Evolutionary conservation across 2,329 filamentous ascomycete species (phyloP).

Genomic region (Phoma sp.): DNA sequence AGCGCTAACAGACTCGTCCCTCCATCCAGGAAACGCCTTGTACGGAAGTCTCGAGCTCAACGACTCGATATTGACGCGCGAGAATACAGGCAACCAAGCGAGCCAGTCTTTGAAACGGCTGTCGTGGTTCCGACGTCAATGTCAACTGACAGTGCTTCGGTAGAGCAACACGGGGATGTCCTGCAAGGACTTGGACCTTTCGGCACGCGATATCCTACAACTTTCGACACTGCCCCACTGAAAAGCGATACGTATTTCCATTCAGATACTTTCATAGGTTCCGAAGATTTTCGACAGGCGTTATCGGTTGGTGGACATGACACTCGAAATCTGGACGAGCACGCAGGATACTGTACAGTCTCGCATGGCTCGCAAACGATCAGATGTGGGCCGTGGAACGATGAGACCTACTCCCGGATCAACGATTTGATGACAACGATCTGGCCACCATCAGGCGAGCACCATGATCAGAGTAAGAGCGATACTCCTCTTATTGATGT

Average conservation of each 20-base stretch:
- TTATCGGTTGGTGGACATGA: constrained; percentile 33
- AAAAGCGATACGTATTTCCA: constrained; percentile 62
- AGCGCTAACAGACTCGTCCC: background rate
- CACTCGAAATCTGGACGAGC: constrained; percentile 52
- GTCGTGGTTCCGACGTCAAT: background rate
- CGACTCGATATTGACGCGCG: constrained; percentile 55
- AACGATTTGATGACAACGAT: constrained; percentile 18
- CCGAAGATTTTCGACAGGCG: constrained; percentile 59
- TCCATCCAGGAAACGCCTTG: constrained; percentile 29
- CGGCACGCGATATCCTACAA: constrained; percentile 57
- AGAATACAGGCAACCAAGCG: constrained; percentile 55
- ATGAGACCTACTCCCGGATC: constrained; percentile 57
- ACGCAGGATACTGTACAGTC: constrained; percentile 50
- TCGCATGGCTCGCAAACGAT: constrained; percentile 41
- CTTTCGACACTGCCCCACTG: constrained; percentile 61
- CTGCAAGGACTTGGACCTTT: constrained; percentile 56
- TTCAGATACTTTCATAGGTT: constrained; percentile 63
- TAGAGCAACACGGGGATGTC: background rate
- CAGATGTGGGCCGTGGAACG: constrained; percentile 63
- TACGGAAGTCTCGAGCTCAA: constrained; percentile 50
- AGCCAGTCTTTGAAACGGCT: constrained; percentile 32
- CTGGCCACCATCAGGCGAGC: constrained; percentile 8
- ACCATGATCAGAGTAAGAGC: background rate
- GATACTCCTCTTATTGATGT: background rate
- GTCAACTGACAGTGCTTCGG: background rate